Evolutionary conservation across 495 filamentous ascomycete genomes (phyloP).

Genomic region (Hypoxylon fuscum): DNA sequence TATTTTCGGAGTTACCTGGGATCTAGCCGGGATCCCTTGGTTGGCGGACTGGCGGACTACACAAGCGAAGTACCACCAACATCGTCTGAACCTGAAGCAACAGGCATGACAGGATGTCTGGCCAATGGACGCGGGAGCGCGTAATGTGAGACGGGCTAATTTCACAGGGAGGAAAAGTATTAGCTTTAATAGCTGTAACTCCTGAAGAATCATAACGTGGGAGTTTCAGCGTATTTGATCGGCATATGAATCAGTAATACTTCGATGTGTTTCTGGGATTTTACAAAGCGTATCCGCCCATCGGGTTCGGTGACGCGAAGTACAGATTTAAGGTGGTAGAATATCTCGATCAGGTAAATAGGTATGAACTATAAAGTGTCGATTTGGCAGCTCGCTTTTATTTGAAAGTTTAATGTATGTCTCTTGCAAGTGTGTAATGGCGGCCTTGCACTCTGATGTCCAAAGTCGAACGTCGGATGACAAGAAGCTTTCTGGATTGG

Average conservation of each 20-base stretch:
- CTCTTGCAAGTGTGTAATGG: background rate
- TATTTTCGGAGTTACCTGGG: constrained; percentile 30
- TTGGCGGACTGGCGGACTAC: background rate
- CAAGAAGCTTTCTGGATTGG: constrained; percentile 4
- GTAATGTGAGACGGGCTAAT: constrained; percentile 37
- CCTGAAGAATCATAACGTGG: constrained; percentile 20
- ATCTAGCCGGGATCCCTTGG: constrained; percentile 29
- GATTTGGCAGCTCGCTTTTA: background rate
- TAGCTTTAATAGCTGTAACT: constrained; percentile 1
- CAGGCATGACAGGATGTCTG: constrained; percentile 18
- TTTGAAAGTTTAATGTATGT: constrained; percentile 11
- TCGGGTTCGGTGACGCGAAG: constrained; percentile 6
- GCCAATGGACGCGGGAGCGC: constrained; percentile 22
- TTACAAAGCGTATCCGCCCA: constrained; percentile 5
- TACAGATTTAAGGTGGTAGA: constrained; percentile 19
- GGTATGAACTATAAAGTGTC: constrained; percentile 17
- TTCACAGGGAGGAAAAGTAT: constrained; percentile 3
- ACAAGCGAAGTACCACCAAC: constrained; percentile 28
- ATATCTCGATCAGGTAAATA: constrained; percentile 12
- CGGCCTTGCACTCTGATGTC: background rate
- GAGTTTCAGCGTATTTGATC: constrained; percentile 39
- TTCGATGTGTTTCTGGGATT: constrained; percentile 31
- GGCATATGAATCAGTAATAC: constrained; percentile 18
- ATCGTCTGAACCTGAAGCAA: constrained; percentile 34
- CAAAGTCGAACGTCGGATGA: background rate